Evolutionary conservation across 192 early-diverging fungal species (phyloP).

Genomic region (Ambispora gerdemannii): DNA sequence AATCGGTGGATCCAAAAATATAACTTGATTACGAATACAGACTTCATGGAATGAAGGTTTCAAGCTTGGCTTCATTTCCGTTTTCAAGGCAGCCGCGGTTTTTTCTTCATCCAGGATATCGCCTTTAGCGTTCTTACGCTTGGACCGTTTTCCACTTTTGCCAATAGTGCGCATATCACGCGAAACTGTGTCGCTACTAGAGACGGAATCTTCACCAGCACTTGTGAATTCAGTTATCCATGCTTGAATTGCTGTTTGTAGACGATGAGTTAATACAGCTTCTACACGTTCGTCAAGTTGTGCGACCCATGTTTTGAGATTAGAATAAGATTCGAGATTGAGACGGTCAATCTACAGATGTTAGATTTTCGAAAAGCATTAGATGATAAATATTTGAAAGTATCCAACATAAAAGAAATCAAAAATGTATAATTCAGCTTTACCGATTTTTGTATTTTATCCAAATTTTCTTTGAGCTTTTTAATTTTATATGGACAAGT

Average conservation of each 20-base stretch:
- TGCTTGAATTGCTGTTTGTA: slow-evolving; percentile 72
- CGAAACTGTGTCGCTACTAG: slow-evolving; percentile 44
- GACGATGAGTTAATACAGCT: slow-evolving; percentile 63
- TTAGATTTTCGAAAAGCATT: not conserved
- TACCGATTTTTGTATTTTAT: slow-evolving; percentile 82
- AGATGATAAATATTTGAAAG: no score
- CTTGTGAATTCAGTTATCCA: slow-evolving; percentile 70
- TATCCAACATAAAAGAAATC: slow-evolving; percentile 13
- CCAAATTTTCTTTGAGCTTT: slow-evolving; percentile 66
- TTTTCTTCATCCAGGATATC: slow-evolving; percentile 37
- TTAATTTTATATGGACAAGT: slow-evolving; percentile 71
- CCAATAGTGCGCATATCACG: slow-evolving; percentile 36
- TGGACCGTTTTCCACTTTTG: slow-evolving; percentile 36
- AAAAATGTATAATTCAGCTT: slow-evolving; percentile 8
- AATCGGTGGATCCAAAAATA: slow-evolving; percentile 94
- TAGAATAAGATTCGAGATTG: slow-evolving; percentile 92
- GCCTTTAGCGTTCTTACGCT: slow-evolving; percentile 27
- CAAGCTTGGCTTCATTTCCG: slow-evolving; percentile 62
- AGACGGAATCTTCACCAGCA: slow-evolving; percentile 42
- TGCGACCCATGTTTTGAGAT: slow-evolving; percentile 86
- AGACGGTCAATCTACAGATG: slow-evolving; percentile 73
- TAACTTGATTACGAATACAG: slow-evolving; percentile 89
- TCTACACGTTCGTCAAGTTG: slow-evolving; percentile 81
- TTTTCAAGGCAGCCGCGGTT: slow-evolving; percentile 24
- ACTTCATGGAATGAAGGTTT: slow-evolving; percentile 81